Evolutionary conservation across 1,139 yeast genomes (phyloP).

Genomic region (Arxiozyma heterogenica): DNA sequence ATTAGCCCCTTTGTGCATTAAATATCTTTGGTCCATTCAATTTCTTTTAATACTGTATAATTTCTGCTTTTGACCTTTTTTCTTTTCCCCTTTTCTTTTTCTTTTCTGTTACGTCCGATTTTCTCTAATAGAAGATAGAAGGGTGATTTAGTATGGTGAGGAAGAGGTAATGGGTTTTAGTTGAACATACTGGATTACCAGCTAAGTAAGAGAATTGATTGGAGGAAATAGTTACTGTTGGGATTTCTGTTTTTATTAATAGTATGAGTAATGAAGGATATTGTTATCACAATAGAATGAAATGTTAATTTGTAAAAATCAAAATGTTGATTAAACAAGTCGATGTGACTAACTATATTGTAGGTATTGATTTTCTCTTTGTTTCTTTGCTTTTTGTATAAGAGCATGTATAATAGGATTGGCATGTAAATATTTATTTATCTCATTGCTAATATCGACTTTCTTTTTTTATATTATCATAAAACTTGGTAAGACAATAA

Average conservation of each 20-base stretch:
- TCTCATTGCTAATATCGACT: not conserved
- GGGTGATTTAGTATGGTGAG: not conserved
- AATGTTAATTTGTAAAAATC: not conserved
- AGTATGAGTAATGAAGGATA: no score
- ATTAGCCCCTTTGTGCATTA: not conserved
- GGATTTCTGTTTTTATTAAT: not conserved
- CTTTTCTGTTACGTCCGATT: no score
- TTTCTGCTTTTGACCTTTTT: no score
- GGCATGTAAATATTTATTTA: no score
- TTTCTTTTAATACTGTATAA: no score
- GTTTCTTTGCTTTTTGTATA: not conserved
- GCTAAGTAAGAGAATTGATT: not conserved
- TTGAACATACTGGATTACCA: not conserved
- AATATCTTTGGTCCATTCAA: not conserved
- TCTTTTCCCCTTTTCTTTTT: not conserved
- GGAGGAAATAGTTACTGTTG: not conserved
- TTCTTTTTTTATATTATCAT: no score
- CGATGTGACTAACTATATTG: not conserved
- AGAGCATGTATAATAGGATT: not conserved
- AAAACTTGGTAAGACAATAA: not conserved
- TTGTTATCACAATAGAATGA: not conserved
- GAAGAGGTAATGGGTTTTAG: not conserved
- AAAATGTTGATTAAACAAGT: not conserved
- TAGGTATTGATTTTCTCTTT: no score
- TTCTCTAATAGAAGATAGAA: no score